These are phyloP conservation scores for Coprinopsis marcescibilis DNA, from an alignment of 768 basidiomycete genomes.

Conservation along the genomic window DNA sequence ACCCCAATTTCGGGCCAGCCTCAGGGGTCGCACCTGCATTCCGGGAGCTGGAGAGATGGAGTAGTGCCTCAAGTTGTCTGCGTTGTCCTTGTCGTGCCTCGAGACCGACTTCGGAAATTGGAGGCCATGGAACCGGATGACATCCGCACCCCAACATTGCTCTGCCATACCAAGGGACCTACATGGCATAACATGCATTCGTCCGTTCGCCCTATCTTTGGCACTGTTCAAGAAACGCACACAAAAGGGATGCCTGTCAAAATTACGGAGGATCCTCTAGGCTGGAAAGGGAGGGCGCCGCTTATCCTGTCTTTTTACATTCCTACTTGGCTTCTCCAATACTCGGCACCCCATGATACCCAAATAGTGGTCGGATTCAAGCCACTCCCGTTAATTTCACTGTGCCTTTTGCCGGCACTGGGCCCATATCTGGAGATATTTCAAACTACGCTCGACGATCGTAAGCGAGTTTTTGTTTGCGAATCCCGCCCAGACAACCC, in stretches of 20 bases:
- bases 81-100: slow-evolving; percentile 30
- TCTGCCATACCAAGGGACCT: slow-evolving; percentile 24
- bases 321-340: slow-evolving; percentile 25
- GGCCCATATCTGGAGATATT: slow-evolving; percentile 22
- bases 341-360: slow-evolving; percentile 8
- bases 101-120: slow-evolving; percentile 20
- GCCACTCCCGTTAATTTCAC: slow-evolving; percentile 13
- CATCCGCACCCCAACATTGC: slow-evolving; percentile 26
- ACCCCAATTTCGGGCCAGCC: slow-evolving; percentile 10
- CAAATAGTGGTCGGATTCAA: slow-evolving; percentile 24
- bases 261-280: slow-evolving; percentile 26
- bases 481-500: slow-evolving; percentile 18
- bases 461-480: slow-evolving; percentile 23
- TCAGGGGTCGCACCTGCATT: slow-evolving; percentile 6
- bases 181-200: slow-evolving; percentile 26
- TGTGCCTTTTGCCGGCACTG: slow-evolving; percentile 16
- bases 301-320: slow-evolving; percentile 32
- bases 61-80: slow-evolving; percentile 27
- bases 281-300: slow-evolving; percentile 27
- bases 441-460: slow-evolving; percentile 21
- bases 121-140: slow-evolving; percentile 16
- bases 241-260: not conserved
- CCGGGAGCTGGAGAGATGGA: slow-evolving; percentile 19
- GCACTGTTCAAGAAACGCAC: slow-evolving; percentile 14
- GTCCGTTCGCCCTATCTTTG: slow-evolving; percentile 28